Percentiles rank a stretch among this genome's conserved stretches.
Evolutionary conservation across 2,329 filamentous ascomycete genomes (phyloP).

Genomic region (Fonsecaea multimorphosa): DNA sequence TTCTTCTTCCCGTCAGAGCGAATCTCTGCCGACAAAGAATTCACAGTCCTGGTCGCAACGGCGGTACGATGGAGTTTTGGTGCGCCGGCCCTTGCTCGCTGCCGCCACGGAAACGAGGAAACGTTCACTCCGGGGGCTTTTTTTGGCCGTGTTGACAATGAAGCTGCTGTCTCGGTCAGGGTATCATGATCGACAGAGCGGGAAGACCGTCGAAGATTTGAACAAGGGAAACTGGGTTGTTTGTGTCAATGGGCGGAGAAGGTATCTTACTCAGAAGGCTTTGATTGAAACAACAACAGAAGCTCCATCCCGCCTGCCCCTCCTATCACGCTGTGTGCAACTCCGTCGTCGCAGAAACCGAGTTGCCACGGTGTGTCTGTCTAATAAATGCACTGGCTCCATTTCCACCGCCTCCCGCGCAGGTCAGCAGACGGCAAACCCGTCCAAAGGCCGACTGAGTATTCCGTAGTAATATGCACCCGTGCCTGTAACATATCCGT

Average conservation of each 20-base stretch:
- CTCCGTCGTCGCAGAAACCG: no score
- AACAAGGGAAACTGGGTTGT: background rate
- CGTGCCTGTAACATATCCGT: no score
- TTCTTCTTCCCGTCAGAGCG: constrained; percentile 11
- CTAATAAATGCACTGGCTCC: no score
- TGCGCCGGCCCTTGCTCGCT: constrained; percentile 12
- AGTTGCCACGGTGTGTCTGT: no score
- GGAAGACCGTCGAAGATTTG: background rate
- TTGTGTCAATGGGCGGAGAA: background rate
- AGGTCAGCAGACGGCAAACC: no score
- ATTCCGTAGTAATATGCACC: no score
- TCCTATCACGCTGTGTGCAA: no score
- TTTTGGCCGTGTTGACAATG: constrained; percentile 13
- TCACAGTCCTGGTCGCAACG: constrained; percentile 10
- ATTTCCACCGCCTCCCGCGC: no score
- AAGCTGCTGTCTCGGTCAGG: constrained; percentile 8
- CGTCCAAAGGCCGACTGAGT: no score
- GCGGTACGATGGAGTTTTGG: constrained; percentile 11
- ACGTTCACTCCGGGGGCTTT: constrained; percentile 8
- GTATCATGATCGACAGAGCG: background rate
- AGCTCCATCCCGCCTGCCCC: no score
- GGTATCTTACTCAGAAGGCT: no score
- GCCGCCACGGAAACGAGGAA: background rate
- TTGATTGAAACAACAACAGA: no score
- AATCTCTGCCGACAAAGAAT: background rate